Evolutionary conservation across 371 early-diverging fungal species (phyloP).

Genomic region (Mucor indicus): DNA sequence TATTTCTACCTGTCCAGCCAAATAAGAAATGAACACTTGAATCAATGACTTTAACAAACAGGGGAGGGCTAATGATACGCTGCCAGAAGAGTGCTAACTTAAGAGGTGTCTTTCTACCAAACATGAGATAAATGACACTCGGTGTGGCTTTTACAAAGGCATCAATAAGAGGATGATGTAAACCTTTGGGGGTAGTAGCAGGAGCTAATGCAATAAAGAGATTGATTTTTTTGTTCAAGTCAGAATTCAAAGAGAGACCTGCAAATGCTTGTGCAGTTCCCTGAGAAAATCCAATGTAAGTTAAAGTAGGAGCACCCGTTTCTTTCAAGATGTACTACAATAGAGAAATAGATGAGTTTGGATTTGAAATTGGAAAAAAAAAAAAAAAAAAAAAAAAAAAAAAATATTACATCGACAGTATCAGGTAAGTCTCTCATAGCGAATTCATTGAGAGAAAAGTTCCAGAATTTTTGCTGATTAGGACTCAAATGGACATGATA

Average conservation of each 20-base stretch:
- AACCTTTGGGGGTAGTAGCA: conserved; percentile 83
- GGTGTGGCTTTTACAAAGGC: conserved; percentile 86
- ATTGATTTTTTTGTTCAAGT: conserved; percentile 81
- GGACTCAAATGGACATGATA: conserved; percentile 75
- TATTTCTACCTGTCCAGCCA: conserved; percentile 78
- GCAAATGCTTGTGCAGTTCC: conserved; percentile 94
- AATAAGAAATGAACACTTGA: conserved; percentile 73
- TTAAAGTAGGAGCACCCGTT: conserved; percentile 75
- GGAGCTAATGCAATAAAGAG: conserved; percentile 92
- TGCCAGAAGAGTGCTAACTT: conserved; percentile 88
- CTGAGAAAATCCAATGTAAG: conserved; percentile 96
- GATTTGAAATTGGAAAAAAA: not conserved
- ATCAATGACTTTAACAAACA: conserved; percentile 82
- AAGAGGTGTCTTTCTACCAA: conserved; percentile 84
- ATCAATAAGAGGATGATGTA: conserved; percentile 79
- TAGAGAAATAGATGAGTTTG: not conserved
- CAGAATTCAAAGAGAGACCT: conserved; percentile 75
- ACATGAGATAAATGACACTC: conserved; percentile 85
- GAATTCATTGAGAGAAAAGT: conserved; percentile 91
- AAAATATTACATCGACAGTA: conserved; percentile 64
- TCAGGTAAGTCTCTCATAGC: conserved; percentile 86
- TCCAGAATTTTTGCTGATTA: conserved; percentile 80
- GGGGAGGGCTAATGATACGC: conserved; percentile 67
- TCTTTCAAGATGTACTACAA: conserved; percentile 73
- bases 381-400: not conserved